Base-by-base conservation (phyloP, 805 yeast genomes). In the Suhomyces vadensis region DNA sequence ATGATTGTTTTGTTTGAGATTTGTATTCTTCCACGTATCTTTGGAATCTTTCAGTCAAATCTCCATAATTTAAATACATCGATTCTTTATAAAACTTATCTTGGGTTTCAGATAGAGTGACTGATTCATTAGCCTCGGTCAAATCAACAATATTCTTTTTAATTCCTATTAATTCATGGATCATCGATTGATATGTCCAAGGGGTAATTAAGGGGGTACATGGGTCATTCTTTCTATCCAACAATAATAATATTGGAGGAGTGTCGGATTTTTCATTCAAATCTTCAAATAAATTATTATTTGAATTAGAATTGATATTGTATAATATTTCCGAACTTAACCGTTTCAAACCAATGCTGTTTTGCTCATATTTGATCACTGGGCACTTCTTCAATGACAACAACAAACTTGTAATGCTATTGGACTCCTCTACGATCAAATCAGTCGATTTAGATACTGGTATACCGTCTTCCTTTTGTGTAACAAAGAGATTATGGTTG, bases 151-250 rank as follows among this genome's bases (percentile, higher is more conserved):
- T 78, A 54, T 94, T 92, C 58, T 89, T 85, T 25, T 74, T 69
- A 46, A 94, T 87, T 2, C 92, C 96, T 23, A 94, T 70, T 17
- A 90, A 75, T 61, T 95, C 98, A 61, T 92, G 96, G 13, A 94
- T 88, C 98, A 94, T 92, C 2, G 97, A 87, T 60, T 92, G 98
- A 65, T 89, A 94, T 1, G 99, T 91, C 99, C 99, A 94, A 2
- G 98, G 99, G 31, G 85, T 80, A 39, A 94, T 67, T 23, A 94
- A 73, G 1, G 99, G 97, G 0, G 99, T 92, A 10, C 92, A 73
- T 2, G 99, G 97, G 64, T 94, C 99, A 57, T 81, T 85, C 46
- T 82, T 79, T 42, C 99, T 74, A 63, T 94, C 98, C 38, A 94
- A 58, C 2, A 94, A 71, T 9, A 94, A 63, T 37, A 95, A 65